Conservation (phyloP, 805 yeast species). For the Cyberlindnera mycetangii region DNA sequence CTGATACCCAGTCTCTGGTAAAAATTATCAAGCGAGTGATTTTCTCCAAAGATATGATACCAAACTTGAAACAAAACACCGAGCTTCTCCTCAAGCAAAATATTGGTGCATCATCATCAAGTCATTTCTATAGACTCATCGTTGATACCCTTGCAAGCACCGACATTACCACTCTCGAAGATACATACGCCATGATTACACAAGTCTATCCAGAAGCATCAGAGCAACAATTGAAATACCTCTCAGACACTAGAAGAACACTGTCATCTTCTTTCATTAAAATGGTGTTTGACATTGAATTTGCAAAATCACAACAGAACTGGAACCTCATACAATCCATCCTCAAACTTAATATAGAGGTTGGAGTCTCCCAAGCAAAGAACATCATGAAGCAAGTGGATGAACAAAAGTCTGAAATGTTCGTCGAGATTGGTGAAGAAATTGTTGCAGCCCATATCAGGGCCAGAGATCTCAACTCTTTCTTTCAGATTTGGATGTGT, state of each 20-base stretch:
- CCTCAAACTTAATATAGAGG: slow-evolving; percentile 52
- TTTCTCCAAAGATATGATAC: slow-evolving; percentile 26
- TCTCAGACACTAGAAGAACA: slow-evolving; percentile 50
- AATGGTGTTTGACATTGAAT: slow-evolving; percentile 43
- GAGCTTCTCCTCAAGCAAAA: slow-evolving; percentile 31
- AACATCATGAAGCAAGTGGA: slow-evolving; percentile 29
- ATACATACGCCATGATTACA: slow-evolving; percentile 42
- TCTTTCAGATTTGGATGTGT: slow-evolving; percentile 44
- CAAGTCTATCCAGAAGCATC: slow-evolving; percentile 37
- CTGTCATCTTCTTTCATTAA: slow-evolving; percentile 51
- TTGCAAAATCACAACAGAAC: slow-evolving; percentile 42
- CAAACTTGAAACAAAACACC: slow-evolving; percentile 30
- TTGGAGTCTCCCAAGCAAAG: slow-evolving; percentile 47
- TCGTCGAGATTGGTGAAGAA: slow-evolving; percentile 27
- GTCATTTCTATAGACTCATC: slow-evolving; percentile 30
- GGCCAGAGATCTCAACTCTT: slow-evolving; percentile 55
- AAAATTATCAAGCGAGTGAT: slow-evolving; percentile 28
- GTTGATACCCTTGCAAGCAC: slow-evolving; percentile 28
- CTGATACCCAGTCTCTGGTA: slow-evolving; percentile 8
- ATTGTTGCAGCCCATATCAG: slow-evolving; percentile 46
- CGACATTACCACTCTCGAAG: slow-evolving; percentile 44
- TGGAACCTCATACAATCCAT: slow-evolving; percentile 48
- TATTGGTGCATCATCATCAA: slow-evolving; percentile 23
- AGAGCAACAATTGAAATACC: slow-evolving; percentile 40
- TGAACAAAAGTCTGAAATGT: slow-evolving; percentile 1